Conservation (phyloP, 495 filamentous ascomycete genomes). For the Corynascus novoguineensis region DNA sequence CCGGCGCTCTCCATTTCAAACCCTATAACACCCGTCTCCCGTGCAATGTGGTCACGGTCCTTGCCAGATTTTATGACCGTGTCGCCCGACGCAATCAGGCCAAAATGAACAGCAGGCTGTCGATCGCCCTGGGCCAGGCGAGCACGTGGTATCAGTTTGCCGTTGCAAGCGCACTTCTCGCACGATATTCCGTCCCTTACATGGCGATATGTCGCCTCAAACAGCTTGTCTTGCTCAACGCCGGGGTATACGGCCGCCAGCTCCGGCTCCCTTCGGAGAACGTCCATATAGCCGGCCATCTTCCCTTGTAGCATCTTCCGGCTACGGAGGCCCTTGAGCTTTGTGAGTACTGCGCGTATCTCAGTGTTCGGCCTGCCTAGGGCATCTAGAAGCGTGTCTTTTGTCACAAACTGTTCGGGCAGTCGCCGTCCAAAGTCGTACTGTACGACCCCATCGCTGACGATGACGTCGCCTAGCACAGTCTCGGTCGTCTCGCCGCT, state of each 20-base stretch:
- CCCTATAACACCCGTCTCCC: conserved; percentile 23
- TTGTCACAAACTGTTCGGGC: conserved; percentile 29
- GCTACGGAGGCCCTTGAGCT: background rate
- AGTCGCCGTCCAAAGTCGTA: conserved; percentile 14
- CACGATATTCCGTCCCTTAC: background rate
- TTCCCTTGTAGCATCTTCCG: conserved; percentile 10
- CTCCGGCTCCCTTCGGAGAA: conserved; percentile 9
- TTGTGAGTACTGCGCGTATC: conserved; percentile 23
- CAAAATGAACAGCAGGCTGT: conserved; percentile 10
- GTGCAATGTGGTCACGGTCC: conserved; percentile 24
- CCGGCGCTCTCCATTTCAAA: conserved; percentile 45
- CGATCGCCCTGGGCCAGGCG: background rate
- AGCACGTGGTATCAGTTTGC: background rate
- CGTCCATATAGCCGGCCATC: conserved; percentile 14
- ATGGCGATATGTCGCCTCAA: conserved; percentile 23
- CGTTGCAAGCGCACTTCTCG: background rate
- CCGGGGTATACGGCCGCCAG: conserved; percentile 19
- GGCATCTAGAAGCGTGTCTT: conserved; percentile 26
- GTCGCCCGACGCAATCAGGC: conserved; percentile 26
- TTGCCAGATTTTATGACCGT: conserved; percentile 27
- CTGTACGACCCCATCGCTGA: too few relatives aligned
- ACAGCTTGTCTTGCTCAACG: conserved; percentile 28
- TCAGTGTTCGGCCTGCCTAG: conserved; percentile 28
- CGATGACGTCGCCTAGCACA: conserved; percentile 41
- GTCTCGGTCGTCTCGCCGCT: conserved; percentile 8